Percentiles rank a stretch among this genome's conserved stretches.
Conservation (phyloP, 805 yeast genomes). For the Blastobotrys terrestris region DNA sequence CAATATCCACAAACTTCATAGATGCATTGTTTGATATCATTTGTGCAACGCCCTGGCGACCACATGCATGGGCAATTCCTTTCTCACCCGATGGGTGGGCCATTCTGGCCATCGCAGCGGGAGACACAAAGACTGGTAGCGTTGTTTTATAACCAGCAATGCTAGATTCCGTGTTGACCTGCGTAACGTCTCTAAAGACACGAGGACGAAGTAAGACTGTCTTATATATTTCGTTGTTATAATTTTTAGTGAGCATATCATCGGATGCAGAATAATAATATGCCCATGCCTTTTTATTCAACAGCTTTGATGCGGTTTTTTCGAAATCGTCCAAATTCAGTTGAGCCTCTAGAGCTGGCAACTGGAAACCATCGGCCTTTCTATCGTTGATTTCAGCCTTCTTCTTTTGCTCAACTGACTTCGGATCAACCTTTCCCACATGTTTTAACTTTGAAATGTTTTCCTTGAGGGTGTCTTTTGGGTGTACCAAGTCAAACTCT, state of each 20-base stretch:
- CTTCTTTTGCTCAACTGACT: slow-evolving; percentile 2
- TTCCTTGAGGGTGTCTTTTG: slow-evolving; percentile 24
- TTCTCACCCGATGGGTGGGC: slow-evolving; percentile 31
- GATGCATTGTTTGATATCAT: slow-evolving; percentile 34
- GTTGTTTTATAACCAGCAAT: slow-evolving; percentile 42
- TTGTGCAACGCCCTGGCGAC: slow-evolving; percentile 37
- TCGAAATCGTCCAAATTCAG: slow-evolving; percentile 18
- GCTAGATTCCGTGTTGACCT: slow-evolving; percentile 39
- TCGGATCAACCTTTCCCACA: slow-evolving; percentile 12
- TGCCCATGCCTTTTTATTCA: slow-evolving; percentile 19
- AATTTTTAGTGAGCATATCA: slow-evolving; percentile 42
- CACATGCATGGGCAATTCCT: slow-evolving; percentile 33
- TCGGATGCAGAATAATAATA: slow-evolving; percentile 45
- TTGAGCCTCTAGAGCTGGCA: slow-evolving; percentile 18
- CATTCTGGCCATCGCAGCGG: slow-evolving; percentile 32
- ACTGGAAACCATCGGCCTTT: neutral
- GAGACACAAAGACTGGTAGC: slow-evolving; percentile 41
- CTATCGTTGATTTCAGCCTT: neutral
- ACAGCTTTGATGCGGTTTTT: slow-evolving; percentile 13
- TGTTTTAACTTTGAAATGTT: slow-evolving; percentile 6
- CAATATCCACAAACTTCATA: slow-evolving; percentile 27
- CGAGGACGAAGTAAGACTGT: slow-evolving; percentile 43
- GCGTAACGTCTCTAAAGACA: slow-evolving; percentile 34
- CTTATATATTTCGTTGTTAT: slow-evolving; percentile 39
- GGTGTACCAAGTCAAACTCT: slow-evolving; percentile 24